A percentile compares a stretch with the other conserved stretches of the same genome.
Conservation (phyloP, 257 asterid genomes). For the Solanum virginianum region DNA sequence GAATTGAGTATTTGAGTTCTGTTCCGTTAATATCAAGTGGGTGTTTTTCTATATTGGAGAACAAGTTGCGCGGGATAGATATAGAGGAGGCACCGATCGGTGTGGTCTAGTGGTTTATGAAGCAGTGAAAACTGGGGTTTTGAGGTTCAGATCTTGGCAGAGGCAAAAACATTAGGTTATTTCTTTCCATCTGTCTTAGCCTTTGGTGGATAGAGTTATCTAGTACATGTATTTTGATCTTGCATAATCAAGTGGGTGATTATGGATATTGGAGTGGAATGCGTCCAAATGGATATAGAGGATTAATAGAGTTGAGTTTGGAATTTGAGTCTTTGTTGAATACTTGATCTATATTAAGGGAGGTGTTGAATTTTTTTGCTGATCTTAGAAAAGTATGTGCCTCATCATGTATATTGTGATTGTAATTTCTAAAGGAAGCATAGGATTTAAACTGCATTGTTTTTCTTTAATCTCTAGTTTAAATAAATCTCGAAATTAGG, state of each 20-base stretch:
- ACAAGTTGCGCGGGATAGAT: background rate
- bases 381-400: background rate
- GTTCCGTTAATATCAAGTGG: background rate
- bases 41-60: background rate
- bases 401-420: background rate
- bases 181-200: background rate
- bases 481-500: background rate
- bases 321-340: background rate
- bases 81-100: background rate
- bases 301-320: background rate
- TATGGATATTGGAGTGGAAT: background rate
- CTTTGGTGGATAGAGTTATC: background rate
- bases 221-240: background rate
- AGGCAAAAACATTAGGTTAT: background rate
- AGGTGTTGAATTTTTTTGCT: background rate
- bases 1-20: background rate
- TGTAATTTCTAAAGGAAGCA: background rate
- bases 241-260: background rate
- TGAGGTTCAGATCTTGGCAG: background rate
- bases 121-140: background rate
- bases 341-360: background rate
- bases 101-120: background rate
- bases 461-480: background rate
- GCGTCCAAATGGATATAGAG: background rate
- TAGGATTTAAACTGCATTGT: background rate